Conservation (phyloP, 2,329 filamentous ascomycete species). For the Didymella keratinophila region DNA sequence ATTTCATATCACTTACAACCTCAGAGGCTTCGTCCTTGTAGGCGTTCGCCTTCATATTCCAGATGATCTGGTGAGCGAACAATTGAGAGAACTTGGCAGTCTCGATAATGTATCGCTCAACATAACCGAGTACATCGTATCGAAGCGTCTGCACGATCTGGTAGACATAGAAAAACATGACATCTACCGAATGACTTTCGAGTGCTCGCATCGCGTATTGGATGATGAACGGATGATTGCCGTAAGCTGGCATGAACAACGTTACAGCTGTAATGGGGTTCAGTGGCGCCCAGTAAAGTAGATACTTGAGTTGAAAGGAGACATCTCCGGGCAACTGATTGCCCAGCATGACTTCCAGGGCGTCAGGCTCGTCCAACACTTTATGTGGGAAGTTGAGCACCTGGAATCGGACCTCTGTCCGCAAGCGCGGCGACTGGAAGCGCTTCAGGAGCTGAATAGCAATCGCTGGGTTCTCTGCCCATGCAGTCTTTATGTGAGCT, state of each 20-base stretch:
- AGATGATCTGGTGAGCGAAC: slow-evolving; percentile 99
- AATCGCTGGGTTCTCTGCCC: slow-evolving; percentile 83
- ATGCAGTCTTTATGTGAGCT: slow-evolving; percentile 79
- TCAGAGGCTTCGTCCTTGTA: slow-evolving; percentile 96
- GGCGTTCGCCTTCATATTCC: slow-evolving; percentile 99
- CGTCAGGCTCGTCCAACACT: slow-evolving; percentile 81
- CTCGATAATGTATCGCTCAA: slow-evolving; percentile 95
- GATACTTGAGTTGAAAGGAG: slow-evolving; percentile 81
- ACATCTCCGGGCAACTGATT: slow-evolving; percentile 79
- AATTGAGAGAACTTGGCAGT: slow-evolving; percentile 97
- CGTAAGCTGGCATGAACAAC: slow-evolving; percentile 89
- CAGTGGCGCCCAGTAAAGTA: slow-evolving; percentile 91
- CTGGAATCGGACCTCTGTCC: slow-evolving; percentile 78
- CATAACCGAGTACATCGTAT: slow-evolving; percentile 92
- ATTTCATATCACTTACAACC: slow-evolving; percentile 65
- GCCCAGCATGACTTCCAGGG: slow-evolving; percentile 82
- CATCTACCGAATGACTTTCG: slow-evolving; percentile 92
- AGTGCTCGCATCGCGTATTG: slow-evolving; percentile 97
- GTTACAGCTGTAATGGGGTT: slow-evolving; percentile 94
- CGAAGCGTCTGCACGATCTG: slow-evolving; percentile 96
- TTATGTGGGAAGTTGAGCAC: slow-evolving; percentile 85
- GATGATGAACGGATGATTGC: slow-evolving; percentile 89
- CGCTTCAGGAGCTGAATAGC: slow-evolving; percentile 85
- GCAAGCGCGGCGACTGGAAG: slow-evolving; percentile 77
- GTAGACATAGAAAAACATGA: slow-evolving; percentile 98